phyloP scores from a whole-genome alignment of 257 asterid genomes.

The Orobanche coerulescens region DNA sequence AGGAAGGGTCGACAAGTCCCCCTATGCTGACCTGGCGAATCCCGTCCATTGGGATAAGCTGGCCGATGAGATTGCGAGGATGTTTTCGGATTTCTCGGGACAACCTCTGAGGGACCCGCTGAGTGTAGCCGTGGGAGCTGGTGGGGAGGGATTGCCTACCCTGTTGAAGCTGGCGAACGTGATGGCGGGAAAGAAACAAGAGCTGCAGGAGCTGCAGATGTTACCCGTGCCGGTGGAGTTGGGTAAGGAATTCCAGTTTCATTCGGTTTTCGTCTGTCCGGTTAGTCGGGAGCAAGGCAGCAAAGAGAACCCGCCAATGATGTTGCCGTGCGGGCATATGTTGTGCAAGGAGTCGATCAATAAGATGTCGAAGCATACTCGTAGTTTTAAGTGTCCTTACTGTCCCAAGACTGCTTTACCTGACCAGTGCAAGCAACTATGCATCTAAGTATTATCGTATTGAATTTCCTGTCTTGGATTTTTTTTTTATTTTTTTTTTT shows the following conservation, averaged over 20 bases:
- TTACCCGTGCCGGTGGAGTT: constrained; percentile 50
- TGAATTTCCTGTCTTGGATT: no score
- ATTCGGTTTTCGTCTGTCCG: constrained; percentile 61
- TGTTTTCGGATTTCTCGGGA: constrained; percentile 40
- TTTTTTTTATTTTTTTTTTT: no score
- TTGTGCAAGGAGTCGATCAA: constrained; percentile 49
- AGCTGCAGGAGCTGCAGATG: constrained; percentile 47
- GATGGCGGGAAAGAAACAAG: constrained; percentile 47
- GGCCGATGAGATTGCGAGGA: constrained; percentile 31
- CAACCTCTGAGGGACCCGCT: constrained; percentile 46
- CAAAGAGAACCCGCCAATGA: constrained; percentile 56
- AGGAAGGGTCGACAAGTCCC: constrained; percentile 45
- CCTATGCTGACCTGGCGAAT: constrained; percentile 36
- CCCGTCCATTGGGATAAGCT: constrained; percentile 38
- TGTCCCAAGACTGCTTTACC: constrained; percentile 16
- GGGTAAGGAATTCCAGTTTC: constrained; percentile 52
- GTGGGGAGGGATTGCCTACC: constrained; percentile 54
- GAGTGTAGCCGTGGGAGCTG: constrained; percentile 45
- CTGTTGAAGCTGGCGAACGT: constrained; percentile 43
- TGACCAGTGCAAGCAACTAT: constrained; percentile 21
- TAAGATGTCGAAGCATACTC: constrained; percentile 31
- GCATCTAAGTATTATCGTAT: constrained; percentile 16
- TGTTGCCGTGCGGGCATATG: constrained; percentile 62
- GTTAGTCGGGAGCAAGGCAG: constrained; percentile 43
- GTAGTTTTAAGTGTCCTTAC: constrained; percentile 49